Evolutionary conservation across 1,284 basidiomycete species (phyloP), one percentile per base, ranked within the genome.

Genomic region (Ganoderma sinense): DNA sequence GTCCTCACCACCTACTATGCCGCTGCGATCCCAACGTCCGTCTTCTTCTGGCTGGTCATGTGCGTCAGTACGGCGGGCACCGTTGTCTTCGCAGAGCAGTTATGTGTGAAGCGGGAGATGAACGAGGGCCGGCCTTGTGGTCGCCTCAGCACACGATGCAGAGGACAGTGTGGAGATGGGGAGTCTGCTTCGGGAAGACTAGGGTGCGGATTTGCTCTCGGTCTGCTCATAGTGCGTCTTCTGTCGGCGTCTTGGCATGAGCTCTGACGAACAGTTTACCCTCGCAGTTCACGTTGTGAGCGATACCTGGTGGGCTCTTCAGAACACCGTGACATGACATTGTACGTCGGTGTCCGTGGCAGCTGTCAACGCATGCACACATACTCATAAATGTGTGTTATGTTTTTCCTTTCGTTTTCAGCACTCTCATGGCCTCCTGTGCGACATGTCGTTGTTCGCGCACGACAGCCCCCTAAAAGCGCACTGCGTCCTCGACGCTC

Each of bases 71-170:
- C 94, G 1, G 85, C 89, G 14, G 78, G 93, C 31, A 95, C 92
- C 75, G 88, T 99, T 67, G 86, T 97, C 62, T 83, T 92, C 36
- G 94, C 95, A 1, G 97, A 99, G 79, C 95, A 98, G 76, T 84
- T 97, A 16, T 98, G 97, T 79, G 95, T 99, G 56, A 91, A 90
- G 78, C 83, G 97, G 61, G 97, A 99, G 82, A 96, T 99, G 95
- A 83, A 84, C 33, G 94, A 97, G 76, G 96, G 96, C n/a, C n/a
- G n/a, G n/a, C 2, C 82, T 98, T 67, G 87, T 86, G 59, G 87
- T 92, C 43, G 82, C 82, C 62, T 79, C 85, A 66, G 76, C 83
- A 18, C 83, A 83, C 26, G 79, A 80, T 36, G 73, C 64, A 4
- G 79, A 81, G 29, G 80, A 83, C 58, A 70, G 51, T 48, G 84